Base-by-base conservation (phyloP, 2,329 filamentous ascomycete genomes). In the Sodiomyces alkalinus region DNA sequence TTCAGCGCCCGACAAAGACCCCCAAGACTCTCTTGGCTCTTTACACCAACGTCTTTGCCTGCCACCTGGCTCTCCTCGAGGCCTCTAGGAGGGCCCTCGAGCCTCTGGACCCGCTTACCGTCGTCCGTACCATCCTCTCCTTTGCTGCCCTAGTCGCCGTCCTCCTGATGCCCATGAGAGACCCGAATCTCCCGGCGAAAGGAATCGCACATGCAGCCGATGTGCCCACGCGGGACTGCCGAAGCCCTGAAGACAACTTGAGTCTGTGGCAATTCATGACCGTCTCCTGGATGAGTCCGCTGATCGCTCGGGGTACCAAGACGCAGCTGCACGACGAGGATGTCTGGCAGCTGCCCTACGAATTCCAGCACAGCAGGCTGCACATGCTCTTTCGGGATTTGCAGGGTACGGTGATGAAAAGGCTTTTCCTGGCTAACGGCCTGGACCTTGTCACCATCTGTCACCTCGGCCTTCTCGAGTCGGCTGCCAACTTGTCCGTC, bases 231-330 rank as follows among this genome's bases (percentile, higher is more conserved):
- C 60, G 54, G 3, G 49, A 60, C 3, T 54, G 80, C n/a, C 75
- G 82, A 30, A 72, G 66, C 20, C 62, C 85, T 0, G 85, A 93
- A 47, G 85, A 93, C 40, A 73, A 79, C 37, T 48, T 92, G 15
- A 79, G 66, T 1, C 58, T 86, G 1, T 85, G 81, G 67, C 79
- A 86, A 39, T 93, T 82, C 53, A 79, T 87, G 68, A 76, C 71
- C 5, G 77, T 92, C 17, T 80, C 71, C 0, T 93, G 85, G 85
- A 76, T 92, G 54, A 58, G 60, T 1, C 77, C 83, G 0, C 53
- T 92, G 6, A 82, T 92, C 9, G 55, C 58, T 2, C 51, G 73
- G 15, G 81, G 77, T 2, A 66, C 60, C 22, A 56, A 59, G 17
- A 61, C 72, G 22, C 76, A 83, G 39, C 57, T 93, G 7, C 57